Percentiles rank a stretch among this genome's conserved stretches.
phyloP scores from a whole-genome alignment of 1,139 yeast genomes.

The Hanseniaspora sp. region DNA sequence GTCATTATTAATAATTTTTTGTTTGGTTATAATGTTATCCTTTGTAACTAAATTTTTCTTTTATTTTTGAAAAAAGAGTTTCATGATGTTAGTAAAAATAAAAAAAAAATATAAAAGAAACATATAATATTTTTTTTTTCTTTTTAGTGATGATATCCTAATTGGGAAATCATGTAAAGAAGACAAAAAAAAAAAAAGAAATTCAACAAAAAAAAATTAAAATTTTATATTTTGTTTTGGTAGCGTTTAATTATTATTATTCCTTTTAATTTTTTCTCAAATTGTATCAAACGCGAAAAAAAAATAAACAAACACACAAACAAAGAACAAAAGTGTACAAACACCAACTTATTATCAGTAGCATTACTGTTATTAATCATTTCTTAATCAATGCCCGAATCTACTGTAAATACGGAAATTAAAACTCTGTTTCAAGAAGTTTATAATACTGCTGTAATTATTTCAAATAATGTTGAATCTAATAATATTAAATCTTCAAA shows the following conservation, averaged over 20 bases:
- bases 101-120: neutral
- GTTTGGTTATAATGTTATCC: no score
- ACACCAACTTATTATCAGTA: neutral
- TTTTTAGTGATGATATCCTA: neutral
- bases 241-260: neutral
- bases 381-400: neutral
- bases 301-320: neutral
- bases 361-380: no score
- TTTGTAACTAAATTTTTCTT: no score
- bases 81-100: neutral
- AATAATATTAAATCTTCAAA: conserved; percentile 3
- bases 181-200: conserved; percentile 4
- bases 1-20: neutral
- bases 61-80: no score
- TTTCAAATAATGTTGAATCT: neutral
- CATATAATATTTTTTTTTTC: neutral
- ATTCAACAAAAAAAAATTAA: neutral
- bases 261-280: no score
- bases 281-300: neutral
- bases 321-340: neutral
- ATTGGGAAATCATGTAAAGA: neutral
- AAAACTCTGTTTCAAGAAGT: conserved; percentile 9
- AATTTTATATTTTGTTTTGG: neutral
- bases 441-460: neutral
- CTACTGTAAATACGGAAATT: neutral